A percentile compares a stretch with the other conserved stretches of the same genome.
Conservation (phyloP, 495 filamentous ascomycete species). For the Trichocladium antarcticum region DNA sequence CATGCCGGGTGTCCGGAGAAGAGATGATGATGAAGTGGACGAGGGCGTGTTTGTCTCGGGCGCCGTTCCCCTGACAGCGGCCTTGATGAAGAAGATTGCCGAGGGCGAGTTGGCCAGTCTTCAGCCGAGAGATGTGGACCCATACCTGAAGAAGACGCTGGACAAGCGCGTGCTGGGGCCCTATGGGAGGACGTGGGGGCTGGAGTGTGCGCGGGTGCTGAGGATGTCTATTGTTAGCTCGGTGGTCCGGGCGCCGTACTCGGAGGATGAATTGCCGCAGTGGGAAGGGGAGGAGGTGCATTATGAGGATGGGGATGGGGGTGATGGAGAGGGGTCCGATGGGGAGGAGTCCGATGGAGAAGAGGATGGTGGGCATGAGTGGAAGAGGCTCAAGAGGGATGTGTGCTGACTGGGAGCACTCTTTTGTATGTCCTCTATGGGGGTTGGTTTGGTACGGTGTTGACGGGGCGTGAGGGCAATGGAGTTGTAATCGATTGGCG, state of each 20-base stretch:
- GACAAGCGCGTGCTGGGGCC: constrained; percentile 28
- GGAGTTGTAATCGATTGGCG: neutral
- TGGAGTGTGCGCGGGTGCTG: constrained; percentile 23
- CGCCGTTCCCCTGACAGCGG: constrained; percentile 47
- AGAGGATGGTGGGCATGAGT: no score
- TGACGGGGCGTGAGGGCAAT: neutral
- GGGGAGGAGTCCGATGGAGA: no score
- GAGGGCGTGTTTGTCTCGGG: constrained; percentile 31
- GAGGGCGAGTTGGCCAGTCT: constrained; percentile 33
- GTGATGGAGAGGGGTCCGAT: no score
- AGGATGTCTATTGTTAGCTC: constrained; percentile 33
- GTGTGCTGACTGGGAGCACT: no score
- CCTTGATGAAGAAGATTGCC: constrained; percentile 34
- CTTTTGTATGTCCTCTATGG: no score
- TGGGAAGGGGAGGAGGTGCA: constrained; percentile 30
- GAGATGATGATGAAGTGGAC: neutral
- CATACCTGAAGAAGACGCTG: constrained; percentile 38
- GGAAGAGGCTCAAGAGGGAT: no score
- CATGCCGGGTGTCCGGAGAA: neutral
- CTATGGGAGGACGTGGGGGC: constrained; percentile 19
- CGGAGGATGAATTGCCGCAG: constrained; percentile 31
- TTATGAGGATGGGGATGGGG: constrained; percentile 7
- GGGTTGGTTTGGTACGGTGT: neutral
- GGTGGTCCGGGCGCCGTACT: constrained; percentile 27
- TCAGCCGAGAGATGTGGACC: constrained; percentile 28